phyloP scores from a whole-genome alignment of 257 asterid species.

The Mentha longifolia region DNA sequence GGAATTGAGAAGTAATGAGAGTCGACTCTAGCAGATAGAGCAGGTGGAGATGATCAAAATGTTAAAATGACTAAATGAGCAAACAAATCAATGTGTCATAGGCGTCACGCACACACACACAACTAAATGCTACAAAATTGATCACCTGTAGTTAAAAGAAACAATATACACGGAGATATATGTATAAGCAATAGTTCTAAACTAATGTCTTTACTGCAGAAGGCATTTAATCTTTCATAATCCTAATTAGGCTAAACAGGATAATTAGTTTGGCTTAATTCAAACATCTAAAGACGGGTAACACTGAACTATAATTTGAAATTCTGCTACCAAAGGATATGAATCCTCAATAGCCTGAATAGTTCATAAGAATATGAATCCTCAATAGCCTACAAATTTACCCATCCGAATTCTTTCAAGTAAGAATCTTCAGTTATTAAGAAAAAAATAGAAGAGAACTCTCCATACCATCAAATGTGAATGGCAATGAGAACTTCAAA shows the following conservation, averaged over 20 bases:
- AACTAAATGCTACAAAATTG: no score
- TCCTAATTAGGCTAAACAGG: constrained; percentile 25
- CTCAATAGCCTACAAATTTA: constrained; percentile 24
- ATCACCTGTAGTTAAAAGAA: no score
- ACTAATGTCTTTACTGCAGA: not conserved
- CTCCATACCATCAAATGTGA: not conserved
- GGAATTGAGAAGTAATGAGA: no score
- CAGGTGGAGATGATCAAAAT: no score
- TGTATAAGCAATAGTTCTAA: not conserved
- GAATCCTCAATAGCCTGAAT: constrained; percentile 14
- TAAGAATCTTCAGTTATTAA: constrained; percentile 33
- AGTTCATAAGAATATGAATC: constrained; percentile 26
- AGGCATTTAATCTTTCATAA: not conserved
- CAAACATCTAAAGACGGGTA: no score
- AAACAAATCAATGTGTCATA: no score
- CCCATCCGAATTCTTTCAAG: constrained; percentile 21
- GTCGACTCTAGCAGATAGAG: no score
- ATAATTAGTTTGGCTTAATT: constrained; percentile 16
- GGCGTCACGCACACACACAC: no score
- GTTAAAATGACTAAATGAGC: no score
- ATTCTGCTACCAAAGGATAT: constrained; percentile 4
- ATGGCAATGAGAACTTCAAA: not conserved
- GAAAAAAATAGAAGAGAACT: not conserved
- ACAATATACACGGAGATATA: not conserved
- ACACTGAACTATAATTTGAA: no score